Evolutionary conservation across 2,329 filamentous ascomycete genomes (phyloP).

Genomic region (Trichophyton rubrum): DNA sequence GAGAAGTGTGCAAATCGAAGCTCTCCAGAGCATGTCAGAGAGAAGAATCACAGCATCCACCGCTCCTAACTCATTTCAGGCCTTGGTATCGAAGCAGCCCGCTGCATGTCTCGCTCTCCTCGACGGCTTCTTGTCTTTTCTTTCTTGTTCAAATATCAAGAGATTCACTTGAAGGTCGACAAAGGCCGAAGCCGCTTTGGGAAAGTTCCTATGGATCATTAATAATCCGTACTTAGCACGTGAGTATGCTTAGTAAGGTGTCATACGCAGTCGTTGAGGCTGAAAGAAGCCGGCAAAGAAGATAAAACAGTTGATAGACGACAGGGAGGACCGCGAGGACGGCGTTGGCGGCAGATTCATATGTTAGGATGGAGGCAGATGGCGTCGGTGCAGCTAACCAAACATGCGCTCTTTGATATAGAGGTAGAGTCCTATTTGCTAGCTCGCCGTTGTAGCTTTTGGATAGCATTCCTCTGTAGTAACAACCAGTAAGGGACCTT

Average conservation of each 20-base stretch:
- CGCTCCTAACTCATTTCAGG: neutral
- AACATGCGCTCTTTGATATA: no score
- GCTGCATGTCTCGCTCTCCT: neutral
- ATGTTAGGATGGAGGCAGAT: no score
- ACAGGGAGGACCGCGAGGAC: no score
- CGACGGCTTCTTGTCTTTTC: neutral
- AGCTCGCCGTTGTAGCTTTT: no score
- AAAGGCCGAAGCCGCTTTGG: neutral
- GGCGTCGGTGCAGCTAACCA: no score
- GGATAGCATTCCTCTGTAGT: no score
- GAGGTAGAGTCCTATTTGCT: no score
- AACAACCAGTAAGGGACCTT: no score
- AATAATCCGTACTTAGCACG: neutral
- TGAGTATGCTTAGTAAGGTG: neutral
- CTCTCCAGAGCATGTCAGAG: neutral
- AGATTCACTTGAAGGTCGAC: neutral
- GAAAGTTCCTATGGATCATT: neutral
- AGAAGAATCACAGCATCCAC: neutral
- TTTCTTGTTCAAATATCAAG: neutral
- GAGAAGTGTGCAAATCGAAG: no score
- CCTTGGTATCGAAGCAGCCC: neutral
- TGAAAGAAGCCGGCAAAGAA: neutral
- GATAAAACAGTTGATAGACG: no score
- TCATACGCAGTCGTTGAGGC: neutral
- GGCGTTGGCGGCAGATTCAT: no score